phyloP scores from a whole-genome alignment of 2,329 filamentous ascomycete genomes.

The Podosphaera xanthii region DNA sequence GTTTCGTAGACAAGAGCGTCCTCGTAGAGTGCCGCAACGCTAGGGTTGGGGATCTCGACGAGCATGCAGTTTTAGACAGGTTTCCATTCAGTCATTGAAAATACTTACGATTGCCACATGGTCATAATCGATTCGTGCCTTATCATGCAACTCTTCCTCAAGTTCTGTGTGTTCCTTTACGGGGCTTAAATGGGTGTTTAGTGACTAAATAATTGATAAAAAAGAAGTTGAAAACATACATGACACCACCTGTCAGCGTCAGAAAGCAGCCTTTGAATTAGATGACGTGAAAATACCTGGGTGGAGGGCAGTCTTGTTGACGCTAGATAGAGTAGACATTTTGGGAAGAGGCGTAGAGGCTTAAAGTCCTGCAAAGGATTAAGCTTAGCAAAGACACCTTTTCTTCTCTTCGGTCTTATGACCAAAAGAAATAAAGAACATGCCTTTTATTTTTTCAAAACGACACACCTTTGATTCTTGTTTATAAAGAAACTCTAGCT shows the following conservation, averaged over 20 bases:
- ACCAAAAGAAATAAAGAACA: too few species aligned
- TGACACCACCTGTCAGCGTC: not conserved
- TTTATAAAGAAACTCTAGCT: too few species aligned
- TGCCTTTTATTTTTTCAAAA: too few species aligned
- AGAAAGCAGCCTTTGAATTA: not conserved
- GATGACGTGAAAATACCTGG: slow-evolving; percentile 4
- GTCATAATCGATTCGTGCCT: slow-evolving; percentile 97
- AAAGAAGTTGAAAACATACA: not conserved
- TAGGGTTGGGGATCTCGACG: slow-evolving; percentile 48
- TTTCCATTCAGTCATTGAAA: not conserved
- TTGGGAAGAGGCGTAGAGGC: slow-evolving; percentile 2
- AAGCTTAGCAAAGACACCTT: too few species aligned
- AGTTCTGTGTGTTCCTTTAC: slow-evolving; percentile 81
- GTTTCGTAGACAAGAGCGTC: slow-evolving; percentile 97
- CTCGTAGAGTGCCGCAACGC: slow-evolving; percentile 90
- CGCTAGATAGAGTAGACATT: slow-evolving; percentile 11
- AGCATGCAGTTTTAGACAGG: not conserved
- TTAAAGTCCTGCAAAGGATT: too few species aligned
- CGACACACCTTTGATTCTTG: too few species aligned
- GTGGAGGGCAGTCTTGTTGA: slow-evolving; percentile 15
- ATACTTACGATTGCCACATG: slow-evolving; percentile 82
- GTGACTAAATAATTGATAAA: not conserved
- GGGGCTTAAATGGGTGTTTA: slow-evolving; percentile 29
- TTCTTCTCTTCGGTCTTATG: too few species aligned
- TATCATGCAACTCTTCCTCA: slow-evolving; percentile 92